phyloP scores from a whole-genome alignment of 2,329 filamentous ascomycete species.

The Lachnellula occidentalis region DNA sequence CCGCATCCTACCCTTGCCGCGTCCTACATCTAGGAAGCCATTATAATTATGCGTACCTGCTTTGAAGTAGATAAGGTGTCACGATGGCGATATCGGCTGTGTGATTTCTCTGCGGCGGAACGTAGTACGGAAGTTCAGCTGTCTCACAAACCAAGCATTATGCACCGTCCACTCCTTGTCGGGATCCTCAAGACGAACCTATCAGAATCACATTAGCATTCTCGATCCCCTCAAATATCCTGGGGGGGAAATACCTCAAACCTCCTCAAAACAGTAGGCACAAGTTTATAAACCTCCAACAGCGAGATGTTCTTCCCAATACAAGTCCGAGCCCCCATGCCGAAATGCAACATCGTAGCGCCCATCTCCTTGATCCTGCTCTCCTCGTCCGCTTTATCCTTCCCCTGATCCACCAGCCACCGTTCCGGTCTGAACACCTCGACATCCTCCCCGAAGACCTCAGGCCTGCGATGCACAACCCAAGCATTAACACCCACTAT shows the following conservation, averaged over 20 bases:
- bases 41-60: no score
- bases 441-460: constrained; percentile 63
- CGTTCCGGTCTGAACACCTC: constrained; percentile 64
- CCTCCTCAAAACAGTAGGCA: constrained; percentile 54
- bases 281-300: constrained; percentile 59
- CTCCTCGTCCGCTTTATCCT: constrained; percentile 38
- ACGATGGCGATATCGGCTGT: neutral
- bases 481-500: constrained; percentile 71
- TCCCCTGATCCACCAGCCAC: constrained; percentile 47
- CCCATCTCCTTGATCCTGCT: constrained; percentile 60
- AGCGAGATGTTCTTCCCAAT: constrained; percentile 63
- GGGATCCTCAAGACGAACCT: constrained; percentile 52
- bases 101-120: constrained; percentile 13
- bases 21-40: no score
- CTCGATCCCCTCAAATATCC: no score
- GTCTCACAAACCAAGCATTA: constrained; percentile 60
- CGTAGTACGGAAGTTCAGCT: constrained; percentile 44
- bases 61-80: no score
- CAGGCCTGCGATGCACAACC: constrained; percentile 63
- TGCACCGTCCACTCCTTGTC: constrained; percentile 51
- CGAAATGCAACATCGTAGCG: constrained; percentile 67
- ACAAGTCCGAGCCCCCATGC: constrained; percentile 64
- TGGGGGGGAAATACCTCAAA: constrained; percentile 49
- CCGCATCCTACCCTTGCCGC: no score
- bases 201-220: constrained; percentile 7